Evolutionary conservation across 2,329 filamentous ascomycete species (phyloP).

Genomic region (Gnomoniopsis sp.): DNA sequence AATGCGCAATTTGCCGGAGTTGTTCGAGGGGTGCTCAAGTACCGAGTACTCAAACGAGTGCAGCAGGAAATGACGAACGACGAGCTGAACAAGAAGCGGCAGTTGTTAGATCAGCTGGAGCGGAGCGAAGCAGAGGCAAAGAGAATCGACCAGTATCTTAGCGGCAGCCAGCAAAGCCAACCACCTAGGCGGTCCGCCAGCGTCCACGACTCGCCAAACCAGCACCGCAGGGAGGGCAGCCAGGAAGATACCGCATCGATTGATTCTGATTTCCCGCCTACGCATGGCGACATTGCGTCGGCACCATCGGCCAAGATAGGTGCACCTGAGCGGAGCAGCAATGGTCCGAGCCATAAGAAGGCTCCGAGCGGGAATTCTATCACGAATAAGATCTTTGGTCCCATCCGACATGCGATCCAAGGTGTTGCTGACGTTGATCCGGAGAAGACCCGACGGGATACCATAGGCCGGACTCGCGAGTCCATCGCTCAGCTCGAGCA

Average conservation of each 20-base stretch:
- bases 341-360: constrained; percentile 66
- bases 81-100: constrained; percentile 82
- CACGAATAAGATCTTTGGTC: constrained; percentile 89
- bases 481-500: constrained; percentile 83
- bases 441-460: constrained; percentile 84
- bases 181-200: constrained; percentile 67
- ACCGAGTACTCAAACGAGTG: constrained; percentile 87
- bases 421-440: constrained; percentile 96
- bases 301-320: constrained; percentile 73
- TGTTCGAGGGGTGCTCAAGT: constrained; percentile 82
- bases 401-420: constrained; percentile 91
- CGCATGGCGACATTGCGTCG: constrained; percentile 69
- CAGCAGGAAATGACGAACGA: constrained; percentile 98
- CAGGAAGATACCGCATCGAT: constrained; percentile 82
- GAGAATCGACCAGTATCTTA: constrained; percentile 90
- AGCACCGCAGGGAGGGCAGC: constrained; percentile 53
- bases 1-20: constrained; percentile 96
- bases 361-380: constrained; percentile 84
- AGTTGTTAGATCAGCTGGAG: constrained; percentile 83
- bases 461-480: constrained; percentile 93
- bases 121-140: constrained; percentile 88
- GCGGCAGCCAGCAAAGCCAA: constrained; percentile 61
- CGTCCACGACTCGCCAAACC: constrained; percentile 46
- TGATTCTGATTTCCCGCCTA: constrained; percentile 93
- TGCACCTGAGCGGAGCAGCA: constrained; percentile 51